phyloP scores from a whole-genome alignment of 2,329 filamentous ascomycete species.

The Colletotrichum australisinense region DNA sequence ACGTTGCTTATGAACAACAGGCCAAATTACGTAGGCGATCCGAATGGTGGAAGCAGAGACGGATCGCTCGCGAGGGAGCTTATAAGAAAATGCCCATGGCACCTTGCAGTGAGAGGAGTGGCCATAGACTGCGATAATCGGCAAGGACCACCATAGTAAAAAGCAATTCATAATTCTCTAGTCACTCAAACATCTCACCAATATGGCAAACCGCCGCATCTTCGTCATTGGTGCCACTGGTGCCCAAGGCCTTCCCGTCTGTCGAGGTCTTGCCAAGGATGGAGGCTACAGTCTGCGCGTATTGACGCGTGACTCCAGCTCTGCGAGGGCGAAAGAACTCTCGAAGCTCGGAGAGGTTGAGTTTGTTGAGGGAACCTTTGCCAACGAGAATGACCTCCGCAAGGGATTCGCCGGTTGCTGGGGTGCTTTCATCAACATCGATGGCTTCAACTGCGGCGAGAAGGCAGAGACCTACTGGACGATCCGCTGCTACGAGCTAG shows the following conservation, averaged over 20 bases:
- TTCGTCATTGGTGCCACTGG: slow-evolving; percentile 62
- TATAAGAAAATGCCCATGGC: not conserved
- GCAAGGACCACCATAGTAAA: not conserved
- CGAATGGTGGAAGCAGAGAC: not conserved
- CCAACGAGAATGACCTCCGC: slow-evolving; percentile 56
- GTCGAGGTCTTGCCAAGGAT: slow-evolving; percentile 53
- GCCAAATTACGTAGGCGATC: not conserved
- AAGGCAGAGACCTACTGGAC: slow-evolving; percentile 63
- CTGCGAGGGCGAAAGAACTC: slow-evolving; percentile 54
- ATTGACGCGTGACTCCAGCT: slow-evolving; percentile 58
- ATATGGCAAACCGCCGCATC: slow-evolving; percentile 37
- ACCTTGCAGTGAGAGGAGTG: not conserved
- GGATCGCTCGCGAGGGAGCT: not conserved
- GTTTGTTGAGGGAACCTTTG: slow-evolving; percentile 59
- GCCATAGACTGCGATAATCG: not conserved
- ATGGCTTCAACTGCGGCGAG: slow-evolving; percentile 64
- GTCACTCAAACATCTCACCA: not conserved
- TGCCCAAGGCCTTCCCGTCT: slow-evolving; percentile 61
- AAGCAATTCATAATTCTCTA: not conserved
- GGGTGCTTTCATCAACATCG: slow-evolving; percentile 65
- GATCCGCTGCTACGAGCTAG: slow-evolving; percentile 53
- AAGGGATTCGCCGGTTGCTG: slow-evolving; percentile 55
- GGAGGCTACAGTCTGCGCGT: slow-evolving; percentile 56
- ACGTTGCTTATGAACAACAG: not conserved
- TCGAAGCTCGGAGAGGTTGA: slow-evolving; percentile 54